Evolutionary conservation across 2,329 filamentous ascomycete genomes (phyloP).

Genomic region (Boeremia exigua): DNA sequence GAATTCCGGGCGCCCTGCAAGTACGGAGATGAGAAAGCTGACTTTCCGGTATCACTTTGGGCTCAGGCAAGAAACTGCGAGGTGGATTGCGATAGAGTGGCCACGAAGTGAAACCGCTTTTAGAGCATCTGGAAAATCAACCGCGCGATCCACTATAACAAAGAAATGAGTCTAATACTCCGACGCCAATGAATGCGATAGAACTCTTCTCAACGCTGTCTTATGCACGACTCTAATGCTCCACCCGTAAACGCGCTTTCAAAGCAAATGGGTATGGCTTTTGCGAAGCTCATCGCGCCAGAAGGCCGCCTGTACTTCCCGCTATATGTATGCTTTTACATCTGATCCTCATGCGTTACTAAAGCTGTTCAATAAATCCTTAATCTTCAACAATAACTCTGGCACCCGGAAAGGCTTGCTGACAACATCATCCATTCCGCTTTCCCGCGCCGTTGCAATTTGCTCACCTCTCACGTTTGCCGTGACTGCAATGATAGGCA

Average conservation of each 20-base stretch:
- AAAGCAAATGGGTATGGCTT: neutral
- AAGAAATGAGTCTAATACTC: too few species aligned
- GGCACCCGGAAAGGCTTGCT: conserved; percentile 44
- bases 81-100: neutral
- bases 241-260: neutral
- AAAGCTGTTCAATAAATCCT: conserved; percentile 25
- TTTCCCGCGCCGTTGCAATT: conserved; percentile 35
- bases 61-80: neutral
- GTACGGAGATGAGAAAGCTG: neutral
- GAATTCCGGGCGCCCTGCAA: neutral
- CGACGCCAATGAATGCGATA: neutral
- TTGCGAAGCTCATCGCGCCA: neutral
- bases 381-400: conserved; percentile 40
- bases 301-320: neutral
- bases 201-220: neutral
- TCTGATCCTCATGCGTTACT: neutral
- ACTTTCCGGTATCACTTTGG: neutral
- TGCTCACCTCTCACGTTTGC: conserved; percentile 47
- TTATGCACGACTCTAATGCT: neutral
- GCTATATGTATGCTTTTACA: neutral
- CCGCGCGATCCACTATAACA: too few species aligned
- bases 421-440: conserved; percentile 47
- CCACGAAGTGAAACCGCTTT: neutral
- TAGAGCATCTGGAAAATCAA: too few species aligned
- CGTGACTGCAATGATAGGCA: conserved; percentile 46